Conservation (phyloP, 345 rosid species). For the Dipteronia sinensis region DNA sequence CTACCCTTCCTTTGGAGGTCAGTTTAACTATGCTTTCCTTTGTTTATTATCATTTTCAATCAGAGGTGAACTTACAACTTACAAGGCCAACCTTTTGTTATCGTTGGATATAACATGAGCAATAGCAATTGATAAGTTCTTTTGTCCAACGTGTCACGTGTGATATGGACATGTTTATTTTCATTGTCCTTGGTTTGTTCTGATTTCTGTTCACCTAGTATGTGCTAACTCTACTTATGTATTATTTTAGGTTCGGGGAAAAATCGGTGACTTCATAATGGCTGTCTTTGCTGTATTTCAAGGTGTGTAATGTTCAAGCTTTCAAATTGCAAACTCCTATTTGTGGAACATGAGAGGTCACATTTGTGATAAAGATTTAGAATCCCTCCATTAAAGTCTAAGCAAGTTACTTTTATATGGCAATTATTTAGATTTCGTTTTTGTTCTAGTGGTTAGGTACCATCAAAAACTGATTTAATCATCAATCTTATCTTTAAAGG, state of each 20-base stretch:
- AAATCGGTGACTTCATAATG: slow-evolving; percentile 72
- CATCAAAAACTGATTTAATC: not conserved
- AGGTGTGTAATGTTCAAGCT: slow-evolving; percentile 48
- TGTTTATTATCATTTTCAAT: not conserved
- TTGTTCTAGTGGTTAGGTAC: slow-evolving; percentile 1
- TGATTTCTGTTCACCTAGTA: not conserved
- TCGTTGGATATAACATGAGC: not conserved
- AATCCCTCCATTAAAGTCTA: not conserved
- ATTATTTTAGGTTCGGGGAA: slow-evolving; percentile 64
- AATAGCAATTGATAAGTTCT: not conserved
- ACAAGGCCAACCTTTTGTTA: not conserved
- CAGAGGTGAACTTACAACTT: not conserved
- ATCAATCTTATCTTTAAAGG: not conserved
- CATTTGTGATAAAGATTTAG: not conserved
- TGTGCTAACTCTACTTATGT: slow-evolving; percentile 25
- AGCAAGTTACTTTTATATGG: not conserved
- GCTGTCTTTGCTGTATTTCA: slow-evolving; percentile 81
- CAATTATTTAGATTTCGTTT: not conserved
- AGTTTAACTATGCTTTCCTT: slow-evolving; percentile 20
- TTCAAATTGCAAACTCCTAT: not conserved
- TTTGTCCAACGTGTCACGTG: no score
- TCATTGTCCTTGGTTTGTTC: slow-evolving; percentile 4
- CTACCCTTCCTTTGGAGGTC: slow-evolving; percentile 96
- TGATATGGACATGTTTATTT: not conserved
- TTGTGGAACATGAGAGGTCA: not conserved